A percentile compares a stretch with the other conserved stretches of the same genome.
Evolutionary conservation across 1,139 yeast genomes (phyloP).

Genomic region (Oligophagozyma castellii): DNA sequence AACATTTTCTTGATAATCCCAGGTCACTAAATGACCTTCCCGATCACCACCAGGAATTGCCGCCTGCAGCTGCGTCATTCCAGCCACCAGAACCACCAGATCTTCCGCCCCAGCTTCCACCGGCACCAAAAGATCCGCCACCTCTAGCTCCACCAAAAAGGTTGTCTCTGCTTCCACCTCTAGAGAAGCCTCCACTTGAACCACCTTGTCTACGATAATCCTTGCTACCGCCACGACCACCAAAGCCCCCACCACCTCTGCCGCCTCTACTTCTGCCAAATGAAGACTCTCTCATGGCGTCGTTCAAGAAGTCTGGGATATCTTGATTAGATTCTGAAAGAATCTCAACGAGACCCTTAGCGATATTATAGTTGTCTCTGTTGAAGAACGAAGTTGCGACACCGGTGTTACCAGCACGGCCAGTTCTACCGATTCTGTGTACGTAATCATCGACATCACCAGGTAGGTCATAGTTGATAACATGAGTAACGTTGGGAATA

Average conservation of each 20-base stretch:
- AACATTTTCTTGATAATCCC: no score
- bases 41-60: constrained; percentile 18
- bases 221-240: constrained; percentile 26
- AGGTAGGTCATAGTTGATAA: constrained; percentile 93
- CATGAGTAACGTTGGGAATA: constrained; percentile 97
- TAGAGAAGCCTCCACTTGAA: constrained; percentile 25
- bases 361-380: constrained; percentile 86
- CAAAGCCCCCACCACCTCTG: constrained; percentile 23
- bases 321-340: constrained; percentile 95
- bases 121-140: constrained; percentile 22
- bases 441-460: constrained; percentile 96
- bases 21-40: no score
- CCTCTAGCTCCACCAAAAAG: constrained; percentile 25
- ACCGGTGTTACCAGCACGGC: constrained; percentile 99
- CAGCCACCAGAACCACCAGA: constrained; percentile 14
- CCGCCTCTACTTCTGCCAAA: constrained; percentile 42
- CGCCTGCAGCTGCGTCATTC: constrained; percentile 18
- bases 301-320: constrained; percentile 75
- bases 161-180: constrained; percentile 23
- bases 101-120: constrained; percentile 11
- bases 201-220: constrained; percentile 41
- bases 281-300: constrained; percentile 67
- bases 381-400: constrained; percentile 95
- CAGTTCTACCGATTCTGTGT: constrained; percentile 99
- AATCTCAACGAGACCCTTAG: constrained; percentile 75